Evolutionary conservation across 2,329 filamentous ascomycete genomes (phyloP).

Genomic region (Amphichorda felina): DNA sequence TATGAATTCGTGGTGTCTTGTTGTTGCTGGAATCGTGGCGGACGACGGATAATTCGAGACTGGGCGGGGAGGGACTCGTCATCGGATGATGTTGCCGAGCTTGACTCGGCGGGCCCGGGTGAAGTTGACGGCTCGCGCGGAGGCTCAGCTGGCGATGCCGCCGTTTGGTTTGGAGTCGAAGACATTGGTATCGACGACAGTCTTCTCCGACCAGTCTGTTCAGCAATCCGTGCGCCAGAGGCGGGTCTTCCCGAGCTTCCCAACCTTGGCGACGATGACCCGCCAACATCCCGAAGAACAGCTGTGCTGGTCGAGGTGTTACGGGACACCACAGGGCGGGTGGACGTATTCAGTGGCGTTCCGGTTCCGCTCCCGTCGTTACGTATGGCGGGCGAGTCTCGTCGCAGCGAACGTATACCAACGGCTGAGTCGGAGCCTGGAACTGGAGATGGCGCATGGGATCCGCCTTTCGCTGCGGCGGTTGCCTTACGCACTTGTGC

Average conservation of each 20-base stretch:
- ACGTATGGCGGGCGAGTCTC: conserved; percentile 40
- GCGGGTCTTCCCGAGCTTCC: background rate
- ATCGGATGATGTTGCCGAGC: conserved; percentile 27
- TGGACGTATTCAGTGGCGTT: conserved; percentile 28
- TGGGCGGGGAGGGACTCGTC: conserved; percentile 41
- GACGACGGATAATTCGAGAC: conserved; percentile 48
- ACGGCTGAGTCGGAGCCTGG: conserved; percentile 35
- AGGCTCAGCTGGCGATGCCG: conserved; percentile 9
- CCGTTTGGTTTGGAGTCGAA: conserved; percentile 8
- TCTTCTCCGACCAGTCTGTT: conserved; percentile 21
- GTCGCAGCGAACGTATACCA: conserved; percentile 45
- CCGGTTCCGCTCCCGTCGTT: conserved; percentile 31
- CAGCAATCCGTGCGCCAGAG: conserved; percentile 8
- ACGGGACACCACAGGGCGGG: conserved; percentile 32
- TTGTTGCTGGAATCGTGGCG: conserved; percentile 35
- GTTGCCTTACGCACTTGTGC: conserved; percentile 77
- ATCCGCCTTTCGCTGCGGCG: conserved; percentile 42
- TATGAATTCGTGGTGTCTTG: conserved; percentile 21
- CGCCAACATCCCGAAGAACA: conserved; percentile 22
- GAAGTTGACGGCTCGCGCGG: conserved; percentile 13
- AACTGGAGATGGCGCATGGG: conserved; percentile 43
- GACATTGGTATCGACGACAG: conserved; percentile 31
- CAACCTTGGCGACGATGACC: conserved; percentile 10
- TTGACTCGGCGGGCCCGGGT: conserved; percentile 23
- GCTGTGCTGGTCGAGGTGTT: conserved; percentile 35